These are phyloP conservation scores for Cetradonia linearis DNA, from an alignment of 495 filamentous ascomycete species.

Conservation along the genomic window DNA sequence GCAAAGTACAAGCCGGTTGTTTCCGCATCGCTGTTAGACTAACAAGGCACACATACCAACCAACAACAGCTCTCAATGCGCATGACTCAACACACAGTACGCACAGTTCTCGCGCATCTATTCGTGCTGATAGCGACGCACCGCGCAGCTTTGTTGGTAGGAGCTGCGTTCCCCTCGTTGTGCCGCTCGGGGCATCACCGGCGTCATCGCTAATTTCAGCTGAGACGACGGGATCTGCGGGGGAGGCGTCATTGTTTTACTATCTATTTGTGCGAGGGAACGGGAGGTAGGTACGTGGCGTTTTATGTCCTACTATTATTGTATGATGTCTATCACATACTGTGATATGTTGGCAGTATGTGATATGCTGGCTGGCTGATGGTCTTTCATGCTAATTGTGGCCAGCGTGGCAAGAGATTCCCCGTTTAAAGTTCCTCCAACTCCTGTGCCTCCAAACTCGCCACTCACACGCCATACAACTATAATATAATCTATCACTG, in stretches of 20 bases:
- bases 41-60: conserved; percentile 6
- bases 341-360: not conserved
- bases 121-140: not conserved
- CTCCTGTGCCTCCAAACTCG: not conserved
- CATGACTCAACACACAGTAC: not conserved
- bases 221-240: not conserved
- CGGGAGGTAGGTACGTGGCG: not conserved
- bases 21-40: no score
- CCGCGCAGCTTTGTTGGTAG: not conserved
- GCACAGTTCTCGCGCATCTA: not conserved
- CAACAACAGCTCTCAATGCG: not conserved
- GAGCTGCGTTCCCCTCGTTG: not conserved
- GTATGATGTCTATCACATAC: no score
- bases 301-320: no score
- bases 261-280: not conserved
- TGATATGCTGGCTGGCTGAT: not conserved
- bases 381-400: not conserved
- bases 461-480: not conserved
- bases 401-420: not conserved
- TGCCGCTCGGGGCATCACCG: not conserved
- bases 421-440: not conserved
- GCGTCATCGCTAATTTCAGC: conserved; percentile 5
- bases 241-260: not conserved
- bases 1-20: no score
- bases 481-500: not conserved